These are phyloP conservation scores for Pilaira anomala DNA, from an alignment of 192 early-diverging fungal genomes.

Conservation along the genomic window DNA sequence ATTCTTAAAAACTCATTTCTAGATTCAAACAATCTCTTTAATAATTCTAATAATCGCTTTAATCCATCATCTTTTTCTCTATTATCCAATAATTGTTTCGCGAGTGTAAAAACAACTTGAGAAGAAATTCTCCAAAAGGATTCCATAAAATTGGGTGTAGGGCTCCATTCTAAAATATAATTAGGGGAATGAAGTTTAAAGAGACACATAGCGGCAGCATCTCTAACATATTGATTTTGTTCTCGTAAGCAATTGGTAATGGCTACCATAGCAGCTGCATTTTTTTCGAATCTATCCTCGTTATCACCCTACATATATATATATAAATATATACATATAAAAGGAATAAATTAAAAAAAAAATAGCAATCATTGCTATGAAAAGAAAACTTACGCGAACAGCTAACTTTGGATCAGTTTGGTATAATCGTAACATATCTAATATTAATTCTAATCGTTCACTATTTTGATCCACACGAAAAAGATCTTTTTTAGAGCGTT, in stretches of 20 bases:
- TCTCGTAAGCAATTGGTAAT: conserved; percentile 79
- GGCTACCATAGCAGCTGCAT: conserved; percentile 65
- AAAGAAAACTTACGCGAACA: conserved; percentile 53
- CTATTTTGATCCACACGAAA: conserved; percentile 43
- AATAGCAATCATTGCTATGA: background rate
- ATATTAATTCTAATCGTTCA: conserved; percentile 82
- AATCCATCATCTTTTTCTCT: conserved; percentile 63
- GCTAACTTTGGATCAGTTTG: conserved; percentile 72
- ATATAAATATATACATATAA: background rate
- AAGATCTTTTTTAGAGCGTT: conserved; percentile 44
- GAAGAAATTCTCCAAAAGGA: conserved; percentile 77
- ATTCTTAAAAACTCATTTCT: conserved; percentile 57
- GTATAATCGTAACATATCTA: conserved; percentile 73
- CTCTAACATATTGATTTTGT: conserved; percentile 63
- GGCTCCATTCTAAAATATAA: conserved; percentile 79
- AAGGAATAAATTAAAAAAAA: background rate
- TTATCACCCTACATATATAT: conserved; percentile 55
- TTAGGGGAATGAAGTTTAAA: conserved; percentile 69
- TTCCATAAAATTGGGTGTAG: conserved; percentile 63
- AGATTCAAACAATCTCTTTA: conserved; percentile 62
- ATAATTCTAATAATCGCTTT: conserved; percentile 62
- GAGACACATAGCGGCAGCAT: conserved; percentile 67
- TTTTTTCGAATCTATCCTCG: conserved; percentile 66
- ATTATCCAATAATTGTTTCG: conserved; percentile 74
- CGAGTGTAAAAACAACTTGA: conserved; percentile 61